These are phyloP conservation scores for Epicoccum nigrum DNA, from an alignment of 2,329 filamentous ascomycete genomes.

Conservation along the genomic window DNA sequence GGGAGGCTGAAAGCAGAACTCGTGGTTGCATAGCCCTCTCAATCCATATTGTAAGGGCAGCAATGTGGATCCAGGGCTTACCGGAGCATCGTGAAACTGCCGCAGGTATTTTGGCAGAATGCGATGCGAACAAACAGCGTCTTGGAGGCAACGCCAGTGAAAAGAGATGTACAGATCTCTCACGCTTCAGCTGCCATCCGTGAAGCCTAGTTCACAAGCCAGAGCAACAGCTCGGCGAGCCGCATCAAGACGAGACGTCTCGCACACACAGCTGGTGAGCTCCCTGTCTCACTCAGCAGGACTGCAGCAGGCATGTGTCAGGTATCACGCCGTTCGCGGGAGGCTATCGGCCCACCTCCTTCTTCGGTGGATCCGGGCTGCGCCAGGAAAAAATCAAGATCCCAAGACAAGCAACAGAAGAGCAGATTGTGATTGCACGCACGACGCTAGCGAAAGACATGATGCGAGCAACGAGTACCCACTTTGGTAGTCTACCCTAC, in stretches of 20 bases:
- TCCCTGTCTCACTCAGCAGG: conserved; percentile 6
- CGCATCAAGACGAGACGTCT: conserved; percentile 5
- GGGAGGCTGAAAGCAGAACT: conserved; percentile 7
- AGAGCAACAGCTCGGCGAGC: conserved; percentile 7
- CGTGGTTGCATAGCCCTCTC: not conserved
- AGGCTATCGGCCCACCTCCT: conserved; percentile 14
- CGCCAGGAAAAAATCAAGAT: conserved; percentile 13
- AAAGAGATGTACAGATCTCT: too few relatives aligned
- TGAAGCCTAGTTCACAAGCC: not conserved
- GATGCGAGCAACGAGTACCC: conserved; percentile 14
- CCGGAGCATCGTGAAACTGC: conserved; percentile 11
- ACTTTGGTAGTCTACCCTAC: conserved; percentile 16
- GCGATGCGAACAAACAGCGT: too few relatives aligned
- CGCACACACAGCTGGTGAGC: not conserved
- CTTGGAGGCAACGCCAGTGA: too few relatives aligned
- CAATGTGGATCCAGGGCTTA: conserved; percentile 2
- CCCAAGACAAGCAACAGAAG: conserved; percentile 7
- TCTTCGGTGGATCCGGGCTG: conserved; percentile 8
- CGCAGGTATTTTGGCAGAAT: conserved; percentile 1
- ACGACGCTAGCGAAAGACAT: conserved; percentile 12
- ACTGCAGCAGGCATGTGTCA: conserved; percentile 14
- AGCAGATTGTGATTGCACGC: conserved; percentile 14
- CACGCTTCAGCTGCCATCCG: conserved; percentile 2
- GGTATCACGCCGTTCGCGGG: conserved; percentile 17
- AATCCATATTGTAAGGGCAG: conserved; percentile 2